phyloP scores from a whole-genome alignment of 2,329 filamentous ascomycete genomes.

The Xylaria sp. region DNA sequence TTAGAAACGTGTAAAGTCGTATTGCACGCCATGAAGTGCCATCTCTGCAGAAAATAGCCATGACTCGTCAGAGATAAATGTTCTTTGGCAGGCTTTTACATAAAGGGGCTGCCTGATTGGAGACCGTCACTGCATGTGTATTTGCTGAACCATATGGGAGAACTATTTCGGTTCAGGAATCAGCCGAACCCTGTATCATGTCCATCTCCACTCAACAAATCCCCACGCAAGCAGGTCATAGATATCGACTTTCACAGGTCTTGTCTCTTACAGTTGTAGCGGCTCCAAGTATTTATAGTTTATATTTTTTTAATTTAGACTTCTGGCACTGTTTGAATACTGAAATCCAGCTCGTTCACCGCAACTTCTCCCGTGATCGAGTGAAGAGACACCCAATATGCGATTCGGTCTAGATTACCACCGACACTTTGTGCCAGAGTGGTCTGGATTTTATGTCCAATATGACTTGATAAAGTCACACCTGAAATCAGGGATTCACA shows the following conservation, averaged over 20 bases:
- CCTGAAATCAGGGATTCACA: neutral
- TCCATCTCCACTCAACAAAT: neutral
- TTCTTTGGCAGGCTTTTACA: no score
- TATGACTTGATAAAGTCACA: conserved; percentile 9
- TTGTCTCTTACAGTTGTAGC: no score
- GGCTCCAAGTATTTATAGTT: no score
- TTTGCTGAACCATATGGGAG: neutral
- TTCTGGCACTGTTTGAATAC: no score
- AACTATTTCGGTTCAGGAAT: neutral
- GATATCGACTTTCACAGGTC: neutral
- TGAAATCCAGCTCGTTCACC: neutral
- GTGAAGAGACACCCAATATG: neutral
- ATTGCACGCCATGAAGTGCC: no score
- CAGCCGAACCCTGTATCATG: neutral
- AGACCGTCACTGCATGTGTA: neutral
- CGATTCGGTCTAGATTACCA: conserved; percentile 10
- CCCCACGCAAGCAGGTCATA: neutral
- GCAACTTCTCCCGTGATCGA: neutral
- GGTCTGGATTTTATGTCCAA: conserved; percentile 5
- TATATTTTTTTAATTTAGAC: no score
- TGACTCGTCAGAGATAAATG: no score
- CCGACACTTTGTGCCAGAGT: conserved; percentile 6
- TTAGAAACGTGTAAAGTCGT: no score
- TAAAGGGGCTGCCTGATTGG: neutral
- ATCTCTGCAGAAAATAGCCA: no score